Evolutionary conservation across 352 stramenopile species (phyloP).

Genomic region (Thalassiosira exigua): DNA sequence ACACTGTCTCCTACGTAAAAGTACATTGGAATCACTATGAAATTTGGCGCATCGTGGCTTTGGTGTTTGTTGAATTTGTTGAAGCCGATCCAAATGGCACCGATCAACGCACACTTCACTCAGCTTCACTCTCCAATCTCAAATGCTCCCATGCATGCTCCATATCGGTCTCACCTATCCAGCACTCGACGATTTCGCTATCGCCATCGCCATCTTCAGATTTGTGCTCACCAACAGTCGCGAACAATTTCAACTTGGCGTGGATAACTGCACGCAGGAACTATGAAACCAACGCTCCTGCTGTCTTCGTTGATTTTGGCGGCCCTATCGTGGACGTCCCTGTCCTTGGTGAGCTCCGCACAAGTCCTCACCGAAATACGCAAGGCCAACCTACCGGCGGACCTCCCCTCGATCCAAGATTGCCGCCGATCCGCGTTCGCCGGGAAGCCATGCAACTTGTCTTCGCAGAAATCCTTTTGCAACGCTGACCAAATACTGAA

Average conservation of each 20-base stretch:
- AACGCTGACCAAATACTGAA: conserved; percentile 59
- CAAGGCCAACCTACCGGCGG: conserved; percentile 29
- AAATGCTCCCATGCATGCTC: too few relatives aligned
- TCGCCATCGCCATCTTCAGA: background rate
- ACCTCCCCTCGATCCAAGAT: conserved; percentile 50
- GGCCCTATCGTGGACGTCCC: background rate
- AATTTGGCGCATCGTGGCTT: too few relatives aligned
- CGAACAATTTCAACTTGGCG: too few relatives aligned
- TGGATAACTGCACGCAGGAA: too few relatives aligned
- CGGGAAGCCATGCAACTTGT: conserved; percentile 22
- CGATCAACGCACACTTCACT: background rate
- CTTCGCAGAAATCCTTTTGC: conserved; percentile 52
- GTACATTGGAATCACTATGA: too few relatives aligned
- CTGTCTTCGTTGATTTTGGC: background rate
- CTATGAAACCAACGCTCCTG: background rate
- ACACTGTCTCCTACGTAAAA: too few relatives aligned
- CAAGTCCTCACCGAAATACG: conserved; percentile 23
- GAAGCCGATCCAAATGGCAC: too few relatives aligned
- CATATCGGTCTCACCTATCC: background rate
- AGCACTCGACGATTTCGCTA: background rate
- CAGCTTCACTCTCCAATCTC: too few relatives aligned
- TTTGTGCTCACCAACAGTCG: too few relatives aligned
- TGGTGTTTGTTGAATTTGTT: too few relatives aligned
- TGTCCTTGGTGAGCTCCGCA: background rate
- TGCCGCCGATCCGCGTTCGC: conserved; percentile 46